Conservation (phyloP, 257 asterid genomes). For the Salvia hispanica region DNA sequence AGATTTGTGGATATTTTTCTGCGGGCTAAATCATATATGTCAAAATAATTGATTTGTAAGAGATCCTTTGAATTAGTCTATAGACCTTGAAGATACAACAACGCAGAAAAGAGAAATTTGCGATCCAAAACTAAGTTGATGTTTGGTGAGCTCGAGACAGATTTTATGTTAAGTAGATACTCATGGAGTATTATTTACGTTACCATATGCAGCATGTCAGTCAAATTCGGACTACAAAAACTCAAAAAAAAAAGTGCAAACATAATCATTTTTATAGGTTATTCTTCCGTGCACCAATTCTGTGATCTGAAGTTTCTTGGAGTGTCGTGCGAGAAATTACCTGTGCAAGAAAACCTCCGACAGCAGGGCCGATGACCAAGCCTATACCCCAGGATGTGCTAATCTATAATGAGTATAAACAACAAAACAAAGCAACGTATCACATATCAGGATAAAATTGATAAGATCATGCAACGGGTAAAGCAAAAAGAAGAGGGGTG, state of each 20-base stretch:
- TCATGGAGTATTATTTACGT: neutral
- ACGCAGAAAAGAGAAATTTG: neutral
- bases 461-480: neutral
- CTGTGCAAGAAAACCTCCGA: constrained; percentile 92
- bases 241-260: neutral
- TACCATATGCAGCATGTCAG: neutral
- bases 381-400: constrained; percentile 91
- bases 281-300: neutral
- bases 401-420: constrained; percentile 43
- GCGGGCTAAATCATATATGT: constrained; percentile 60
- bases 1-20: constrained; percentile 71
- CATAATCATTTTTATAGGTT: neutral
- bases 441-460: neutral
- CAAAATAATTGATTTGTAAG: constrained; percentile 4
- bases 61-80: neutral
- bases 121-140: neutral
- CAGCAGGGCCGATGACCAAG: constrained; percentile 88
- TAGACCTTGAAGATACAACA: constrained; percentile 6
- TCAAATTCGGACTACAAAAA: neutral
- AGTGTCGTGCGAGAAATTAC: constrained; percentile 38
- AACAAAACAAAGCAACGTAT: neutral
- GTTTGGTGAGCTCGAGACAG: too few species aligned
- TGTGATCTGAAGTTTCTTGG: neutral
- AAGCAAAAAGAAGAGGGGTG: neutral
- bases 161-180: too few species aligned